A percentile compares a stretch with the other conserved stretches of the same genome.
These are phyloP conservation scores for Stenocarpella maydis DNA, from an alignment of 2,329 filamentous ascomycete species.

Conservation along the genomic window DNA sequence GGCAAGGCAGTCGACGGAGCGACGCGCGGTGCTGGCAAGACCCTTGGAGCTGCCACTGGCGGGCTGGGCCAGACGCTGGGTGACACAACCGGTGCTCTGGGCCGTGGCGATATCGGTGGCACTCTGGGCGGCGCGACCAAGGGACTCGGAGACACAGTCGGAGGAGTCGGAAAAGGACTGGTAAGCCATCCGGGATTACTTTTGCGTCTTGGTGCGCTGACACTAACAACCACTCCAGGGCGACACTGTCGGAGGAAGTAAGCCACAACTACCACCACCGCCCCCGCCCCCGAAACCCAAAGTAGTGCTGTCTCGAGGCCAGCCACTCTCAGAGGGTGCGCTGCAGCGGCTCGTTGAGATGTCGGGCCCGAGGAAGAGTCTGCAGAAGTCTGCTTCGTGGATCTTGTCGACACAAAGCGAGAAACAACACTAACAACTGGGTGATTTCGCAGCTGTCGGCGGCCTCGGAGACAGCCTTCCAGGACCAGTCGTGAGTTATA, in stretches of 20 bases:
- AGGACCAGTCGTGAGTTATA: constrained; percentile 31
- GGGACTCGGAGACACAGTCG: constrained; percentile 32
- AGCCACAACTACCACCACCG: constrained; percentile 21
- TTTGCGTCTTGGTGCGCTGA: neutral
- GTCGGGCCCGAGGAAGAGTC: constrained; percentile 24
- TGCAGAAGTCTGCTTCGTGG: constrained; percentile 30
- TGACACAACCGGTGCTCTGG: constrained; percentile 33
- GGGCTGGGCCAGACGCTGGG: constrained; percentile 30
- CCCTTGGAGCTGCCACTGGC: constrained; percentile 28
- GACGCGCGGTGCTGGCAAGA: constrained; percentile 29
- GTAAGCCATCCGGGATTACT: neutral
- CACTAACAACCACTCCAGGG: constrained; percentile 10
- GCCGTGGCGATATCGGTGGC: constrained; percentile 30
- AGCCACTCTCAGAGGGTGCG: constrained; percentile 28
- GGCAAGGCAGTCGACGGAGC: constrained; percentile 32
- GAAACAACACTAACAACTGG: constrained; percentile 21
- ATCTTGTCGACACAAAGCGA: constrained; percentile 22
- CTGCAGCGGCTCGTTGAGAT: constrained; percentile 15
- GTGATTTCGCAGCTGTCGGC: constrained; percentile 29
- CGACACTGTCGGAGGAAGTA: constrained; percentile 34
- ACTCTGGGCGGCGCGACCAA: constrained; percentile 27
- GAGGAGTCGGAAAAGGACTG: constrained; percentile 33
- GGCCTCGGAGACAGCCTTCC: constrained; percentile 32
- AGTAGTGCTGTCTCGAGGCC: constrained; percentile 28
- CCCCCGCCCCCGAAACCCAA: constrained; percentile 11